Conservation (phyloP, 164 flowering plant genomes). For the Macadamia integrifolia region DNA sequence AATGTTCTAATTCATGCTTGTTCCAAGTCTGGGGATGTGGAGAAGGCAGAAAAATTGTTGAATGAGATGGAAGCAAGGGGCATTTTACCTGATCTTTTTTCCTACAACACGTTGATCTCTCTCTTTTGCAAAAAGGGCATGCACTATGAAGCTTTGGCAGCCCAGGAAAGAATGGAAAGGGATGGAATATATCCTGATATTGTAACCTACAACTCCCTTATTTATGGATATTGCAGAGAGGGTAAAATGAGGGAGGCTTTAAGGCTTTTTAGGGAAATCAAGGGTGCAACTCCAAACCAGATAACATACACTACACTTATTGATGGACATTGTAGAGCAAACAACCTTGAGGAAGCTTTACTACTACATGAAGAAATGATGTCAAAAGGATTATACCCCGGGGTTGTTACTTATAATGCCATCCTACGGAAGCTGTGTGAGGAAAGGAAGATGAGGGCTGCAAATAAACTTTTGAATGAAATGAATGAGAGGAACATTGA, state of each 20-base stretch:
- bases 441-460: conserved; percentile 66
- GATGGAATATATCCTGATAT: conserved; percentile 69
- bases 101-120: conserved; percentile 75
- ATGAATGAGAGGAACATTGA: conserved; percentile 69
- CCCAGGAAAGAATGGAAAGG: conserved; percentile 76
- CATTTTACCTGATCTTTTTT: conserved; percentile 56
- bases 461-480: conserved; percentile 64
- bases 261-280: conserved; percentile 66
- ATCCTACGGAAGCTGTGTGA: conserved; percentile 79
- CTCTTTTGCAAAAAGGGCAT: conserved; percentile 74
- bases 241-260: conserved; percentile 88
- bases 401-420: conserved; percentile 71
- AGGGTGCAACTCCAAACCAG: conserved; percentile 57
- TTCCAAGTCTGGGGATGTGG: conserved; percentile 65
- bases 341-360: conserved; percentile 63
- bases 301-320: conserved; percentile 85
- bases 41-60: conserved; percentile 57
- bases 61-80: conserved; percentile 58
- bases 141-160: conserved; percentile 80
- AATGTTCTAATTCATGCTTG: conserved; percentile 93
- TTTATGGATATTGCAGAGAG: conserved; percentile 70
- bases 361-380: conserved; percentile 60
- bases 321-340: conserved; percentile 78
- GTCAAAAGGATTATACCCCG: conserved; percentile 52
- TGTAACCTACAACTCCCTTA: conserved; percentile 74